Conservation (phyloP, 2,329 filamentous ascomycete genomes). For the Fusarium irregulare region DNA sequence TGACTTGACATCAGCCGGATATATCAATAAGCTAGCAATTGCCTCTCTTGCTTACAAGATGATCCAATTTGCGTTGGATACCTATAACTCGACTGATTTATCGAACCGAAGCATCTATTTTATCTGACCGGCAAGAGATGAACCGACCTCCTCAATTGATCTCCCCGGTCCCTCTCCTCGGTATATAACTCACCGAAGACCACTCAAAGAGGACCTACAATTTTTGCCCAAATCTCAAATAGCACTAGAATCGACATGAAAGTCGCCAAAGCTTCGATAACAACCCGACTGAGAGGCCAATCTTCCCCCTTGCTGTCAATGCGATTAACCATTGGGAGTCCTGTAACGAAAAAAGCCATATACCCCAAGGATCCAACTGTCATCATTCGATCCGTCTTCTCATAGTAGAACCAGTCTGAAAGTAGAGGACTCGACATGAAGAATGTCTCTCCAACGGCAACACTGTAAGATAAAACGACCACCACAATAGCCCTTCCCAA, state of each 20-base stretch:
- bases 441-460: slow-evolving; percentile 7
- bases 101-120: neutral
- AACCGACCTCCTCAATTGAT: neutral
- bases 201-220: slow-evolving; percentile 3
- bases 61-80: no score
- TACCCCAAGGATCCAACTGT: slow-evolving; percentile 9
- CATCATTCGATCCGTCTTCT: slow-evolving; percentile 12
- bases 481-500: neutral
- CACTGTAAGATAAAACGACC: neutral
- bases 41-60: no score
- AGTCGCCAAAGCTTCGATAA: neutral
- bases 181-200: neutral
- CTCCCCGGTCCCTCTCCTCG: neutral
- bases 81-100: neutral
- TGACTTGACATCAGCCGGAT: neutral
- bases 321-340: neutral
- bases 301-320: neutral
- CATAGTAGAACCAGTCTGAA: slow-evolving; percentile 1
- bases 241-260: neutral
- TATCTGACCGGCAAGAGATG: neutral
- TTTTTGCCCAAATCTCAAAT: slow-evolving; percentile 14
- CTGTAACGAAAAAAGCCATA: neutral
- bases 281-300: slow-evolving; percentile 2
- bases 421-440: slow-evolving; percentile 11
- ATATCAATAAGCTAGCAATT: neutral